Evolutionary conservation across 495 filamentous ascomycete species (phyloP).

Genomic region (Terfezia boudieri): DNA sequence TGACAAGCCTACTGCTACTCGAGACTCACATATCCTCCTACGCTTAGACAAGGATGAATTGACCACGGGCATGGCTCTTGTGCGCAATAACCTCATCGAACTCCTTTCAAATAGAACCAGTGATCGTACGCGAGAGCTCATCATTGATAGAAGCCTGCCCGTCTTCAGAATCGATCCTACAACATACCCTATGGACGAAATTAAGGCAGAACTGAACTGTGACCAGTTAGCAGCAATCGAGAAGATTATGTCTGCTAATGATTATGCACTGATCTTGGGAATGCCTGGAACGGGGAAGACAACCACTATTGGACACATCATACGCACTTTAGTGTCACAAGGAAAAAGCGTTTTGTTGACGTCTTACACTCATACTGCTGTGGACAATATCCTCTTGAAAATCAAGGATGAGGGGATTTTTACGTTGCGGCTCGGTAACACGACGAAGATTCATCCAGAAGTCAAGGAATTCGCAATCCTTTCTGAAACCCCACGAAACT

Average conservation of each 20-base stretch:
- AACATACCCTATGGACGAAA: slow-evolving; percentile 32
- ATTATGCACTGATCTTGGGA: slow-evolving; percentile 85
- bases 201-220: slow-evolving; percentile 42
- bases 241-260: slow-evolving; percentile 83
- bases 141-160: slow-evolving; percentile 51
- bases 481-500: slow-evolving; percentile 42
- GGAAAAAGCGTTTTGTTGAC: slow-evolving; percentile 83
- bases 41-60: slow-evolving; percentile 95
- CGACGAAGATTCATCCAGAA: slow-evolving; percentile 66
- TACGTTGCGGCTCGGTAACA: slow-evolving; percentile 60
- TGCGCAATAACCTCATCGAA: slow-evolving; percentile 79
- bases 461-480: slow-evolving; percentile 65
- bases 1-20: slow-evolving; percentile 26
- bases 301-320: slow-evolving; percentile 92
- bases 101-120: slow-evolving; percentile 40
- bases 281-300: slow-evolving; percentile 99
- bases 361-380: slow-evolving; percentile 89
- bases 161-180: slow-evolving; percentile 44
- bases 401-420: slow-evolving; percentile 55
- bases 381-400: slow-evolving; percentile 93
- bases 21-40: slow-evolving; percentile 37
- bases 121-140: slow-evolving; percentile 44
- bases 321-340: slow-evolving; percentile 67
- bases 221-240: slow-evolving; percentile 71
- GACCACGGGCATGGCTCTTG: slow-evolving; percentile 86